Conservation (phyloP, 805 yeast genomes). For the Dipodascopsis tothii region DNA sequence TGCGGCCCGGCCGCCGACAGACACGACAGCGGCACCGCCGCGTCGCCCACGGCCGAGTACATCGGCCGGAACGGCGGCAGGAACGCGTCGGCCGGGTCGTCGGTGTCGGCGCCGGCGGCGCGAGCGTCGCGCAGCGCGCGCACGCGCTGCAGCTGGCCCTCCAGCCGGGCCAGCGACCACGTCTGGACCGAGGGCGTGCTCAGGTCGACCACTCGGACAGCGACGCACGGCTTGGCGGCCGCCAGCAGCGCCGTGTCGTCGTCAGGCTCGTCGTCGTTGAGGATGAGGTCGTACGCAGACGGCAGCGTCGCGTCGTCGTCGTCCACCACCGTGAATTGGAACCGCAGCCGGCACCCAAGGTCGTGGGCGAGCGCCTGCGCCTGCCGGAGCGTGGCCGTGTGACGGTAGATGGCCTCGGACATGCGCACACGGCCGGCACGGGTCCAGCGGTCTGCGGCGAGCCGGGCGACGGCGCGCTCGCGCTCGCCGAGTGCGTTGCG, state of each 20-base stretch:
- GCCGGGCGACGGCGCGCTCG: too few species aligned
- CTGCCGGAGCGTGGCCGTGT: conserved; percentile 17
- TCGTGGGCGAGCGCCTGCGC: conserved; percentile 34
- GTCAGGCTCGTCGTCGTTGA: conserved; percentile 18
- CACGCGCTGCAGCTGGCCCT: conserved; percentile 8
- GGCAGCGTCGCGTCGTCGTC: conserved; percentile 6
- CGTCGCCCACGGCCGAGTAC: conserved; percentile 17
- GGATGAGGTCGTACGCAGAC: conserved; percentile 19
- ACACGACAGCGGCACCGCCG: conserved; percentile 11
- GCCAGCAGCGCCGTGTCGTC: conserved; percentile 8
- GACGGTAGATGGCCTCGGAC: conserved; percentile 14
- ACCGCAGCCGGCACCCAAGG: conserved; percentile 30
- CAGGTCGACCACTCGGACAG: conserved; percentile 23
- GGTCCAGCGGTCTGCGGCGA: too few species aligned
- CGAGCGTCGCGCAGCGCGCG: conserved; percentile 14
- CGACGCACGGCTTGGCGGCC: conserved; percentile 20
- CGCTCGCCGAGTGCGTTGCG: too few species aligned
- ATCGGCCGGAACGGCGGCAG: conserved; percentile 1
- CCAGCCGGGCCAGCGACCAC: conserved; percentile 18
- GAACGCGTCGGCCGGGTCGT: conserved; percentile 1
- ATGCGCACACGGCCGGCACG: conserved; percentile 9
- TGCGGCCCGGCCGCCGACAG: conserved; percentile 4
- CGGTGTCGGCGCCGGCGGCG: not conserved
- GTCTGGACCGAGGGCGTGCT: conserved; percentile 12
- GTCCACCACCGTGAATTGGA: conserved; percentile 22